Evolutionary conservation across 140 eudicot species (phyloP), one percentile per base, ranked within the genome.

Genomic region (Senecio squalidus): DNA sequence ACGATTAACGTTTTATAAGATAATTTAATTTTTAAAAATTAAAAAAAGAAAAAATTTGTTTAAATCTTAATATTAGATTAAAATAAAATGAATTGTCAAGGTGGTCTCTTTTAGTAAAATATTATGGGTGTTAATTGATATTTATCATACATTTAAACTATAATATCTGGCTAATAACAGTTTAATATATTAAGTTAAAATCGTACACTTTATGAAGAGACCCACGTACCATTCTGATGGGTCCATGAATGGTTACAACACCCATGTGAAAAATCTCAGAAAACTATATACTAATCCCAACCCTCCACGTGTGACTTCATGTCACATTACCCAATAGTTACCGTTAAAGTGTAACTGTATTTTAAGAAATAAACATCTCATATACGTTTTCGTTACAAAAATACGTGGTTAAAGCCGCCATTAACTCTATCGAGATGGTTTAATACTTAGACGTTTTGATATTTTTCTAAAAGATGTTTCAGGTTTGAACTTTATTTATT

Each of bases 261-360:
- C 71, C 77, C 72, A 64, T 64, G 72, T 64, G 73, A 53, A 49
- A 48, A 22, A 66, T 40, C 59, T 51, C 65, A 66, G 60, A 66
- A 50, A 25, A 49, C 62, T 27, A 68, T 34, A 57, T 4, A 20
- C 47, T 21, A 58, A 66, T 73, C 74, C 1, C 18, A 59, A 26
- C 74, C 65, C 18, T 67, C 64, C 74, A 74, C 60, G 70, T 74
- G 74, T 33, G 70, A 10, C 18, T 17, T 15, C 11, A 21, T 4
- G 14, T 2, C 26, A 26, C 67, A 43, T 17, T 20, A 44, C 52
- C 26, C 52, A 36, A 52, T 67, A 60, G 70, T 67, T 59, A 74
- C 79, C 79, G 66, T 74, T 74, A 41, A 55, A 25, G 56, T 40
- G 45, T 61, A 60, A 60, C 70, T 24, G 60, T 60, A 41, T 24